Base-by-base conservation (phyloP, 257 asterid genomes). In the Buddleja alternifolia region DNA sequence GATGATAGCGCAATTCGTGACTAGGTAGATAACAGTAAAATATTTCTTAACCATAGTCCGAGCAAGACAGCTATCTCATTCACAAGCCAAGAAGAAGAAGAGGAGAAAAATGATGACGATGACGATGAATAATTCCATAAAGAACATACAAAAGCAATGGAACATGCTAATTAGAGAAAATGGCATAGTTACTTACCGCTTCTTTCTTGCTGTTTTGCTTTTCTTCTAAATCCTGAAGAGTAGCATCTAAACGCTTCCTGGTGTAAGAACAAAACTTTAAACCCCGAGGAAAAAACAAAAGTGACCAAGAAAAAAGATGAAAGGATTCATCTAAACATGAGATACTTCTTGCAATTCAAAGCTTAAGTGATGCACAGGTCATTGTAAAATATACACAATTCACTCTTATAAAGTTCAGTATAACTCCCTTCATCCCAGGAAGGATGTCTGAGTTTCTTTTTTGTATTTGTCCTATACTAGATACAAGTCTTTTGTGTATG, bases 131-230 rank as follows among this genome's bases (percentile, higher is more conserved):
- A 14, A 60, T 41, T 15, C 16, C 17, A 3, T 53, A 15, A 61
- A 34, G 23, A 66, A 42, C 40, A 52, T 7, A 44, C 46, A 24
- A 1, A 8, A 29, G 51, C 25, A 24, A 16, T 2, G 2, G 23
- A 57, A 44, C 62, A 46, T n/a, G 40, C 25, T 17, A 51, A 50
- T 48, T 25, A 3, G 40, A 24, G 12, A 53, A 73, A 63, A 50
- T 19, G 64, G 62, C 14, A 53, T 16, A 39, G 64, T 67, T 70
- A 79, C 90, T 6, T 71, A 92, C 97, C 90, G 85, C 88, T 80
- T 93, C 98, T 85, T 90, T 90, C 78, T 90, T 90, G 96, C 91
- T 90, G 74, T 81, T 88, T 67, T 90, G 89, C 81, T 90, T 90
- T 75, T 88, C 98, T 72, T 93, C 96, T 78, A 93, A 81, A 85